Base-by-base conservation (phyloP, 1,139 yeast species). In the Suhomyces chickasaworum region DNA sequence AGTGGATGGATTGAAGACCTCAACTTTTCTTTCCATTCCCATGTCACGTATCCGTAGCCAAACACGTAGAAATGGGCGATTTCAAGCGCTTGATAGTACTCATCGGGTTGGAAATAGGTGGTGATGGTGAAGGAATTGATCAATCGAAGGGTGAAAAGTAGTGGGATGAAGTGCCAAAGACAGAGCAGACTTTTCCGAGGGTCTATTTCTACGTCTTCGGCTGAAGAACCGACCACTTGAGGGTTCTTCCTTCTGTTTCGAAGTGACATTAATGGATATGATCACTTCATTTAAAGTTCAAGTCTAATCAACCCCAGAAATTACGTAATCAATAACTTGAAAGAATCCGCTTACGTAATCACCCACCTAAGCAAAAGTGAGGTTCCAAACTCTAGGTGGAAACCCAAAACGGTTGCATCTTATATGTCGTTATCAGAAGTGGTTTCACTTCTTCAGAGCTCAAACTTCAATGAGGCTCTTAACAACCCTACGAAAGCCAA, bases 41-140 rank as follows among this genome's bases (percentile, higher is more conserved):
- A 95, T 0, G 99, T 90, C 39, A 83, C 61, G 57, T 83, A 82
- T 0, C 99, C 99, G 52, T 84, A 86, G 1, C 95, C 93, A 63
- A 77, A 90, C 0, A 84, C 85, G 22, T 75, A 68, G 9, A 61
- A 52, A 64, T 91, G 96, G 0, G 99, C 99, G 0, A 97, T 97
- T 60, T 95, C 99, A 38, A 95, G 69, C 0, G 93, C 75, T 65
- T 95, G 99, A 81, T 86, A 95, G 68, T 77, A 95, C 64, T 95
- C 99, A 64, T 95, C 99, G 0, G 99, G 95, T 64, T 95, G 99
- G 68, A 93, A 93, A 61, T 83, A 95, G 0, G 98, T 89, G 48
- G 64, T 64, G 5, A 81, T 77, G 0, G 82, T 63, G 21, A 88
- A 62, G 0, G 95, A 78, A 64, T 90, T 90, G 56, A 81, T 31